Conservation (phyloP, 1,284 basidiomycete genomes). For the Cutaneotrichosporon mucoides region DNA sequence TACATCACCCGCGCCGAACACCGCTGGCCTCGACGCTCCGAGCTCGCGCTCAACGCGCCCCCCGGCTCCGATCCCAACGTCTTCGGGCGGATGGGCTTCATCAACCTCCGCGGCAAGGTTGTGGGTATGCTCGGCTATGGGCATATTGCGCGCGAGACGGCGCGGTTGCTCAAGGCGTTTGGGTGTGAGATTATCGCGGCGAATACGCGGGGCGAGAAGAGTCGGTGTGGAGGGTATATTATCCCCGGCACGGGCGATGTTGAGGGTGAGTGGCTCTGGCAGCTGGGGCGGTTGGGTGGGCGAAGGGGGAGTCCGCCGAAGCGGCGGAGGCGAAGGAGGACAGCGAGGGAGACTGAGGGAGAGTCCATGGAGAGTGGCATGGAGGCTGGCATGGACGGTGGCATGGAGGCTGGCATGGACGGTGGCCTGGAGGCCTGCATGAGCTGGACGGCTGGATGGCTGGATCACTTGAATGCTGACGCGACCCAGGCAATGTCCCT, state of each 20-base stretch:
- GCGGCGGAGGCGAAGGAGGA: no score
- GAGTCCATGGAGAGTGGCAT: not conserved
- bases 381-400: no score
- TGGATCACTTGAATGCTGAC: no score
- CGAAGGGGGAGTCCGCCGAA: no score
- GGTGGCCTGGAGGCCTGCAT: no score
- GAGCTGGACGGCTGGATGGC: no score
- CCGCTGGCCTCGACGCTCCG: conserved; percentile 21
- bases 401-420: no score
- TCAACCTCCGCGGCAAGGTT: conserved; percentile 13
- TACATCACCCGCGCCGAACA: conserved; percentile 20
- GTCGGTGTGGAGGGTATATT: conserved; percentile 30
- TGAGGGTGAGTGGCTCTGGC: conserved; percentile 17
- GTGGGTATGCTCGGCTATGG: conserved; percentile 27
- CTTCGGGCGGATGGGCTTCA: conserved; percentile 8
- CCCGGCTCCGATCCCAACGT: not conserved
- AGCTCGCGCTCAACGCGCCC: conserved; percentile 11
- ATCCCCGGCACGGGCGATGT: conserved; percentile 45
- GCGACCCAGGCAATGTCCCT: conserved; percentile 28
- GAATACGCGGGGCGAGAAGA: conserved; percentile 35
- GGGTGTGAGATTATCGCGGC: conserved; percentile 45
- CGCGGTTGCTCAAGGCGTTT: conserved; percentile 40
- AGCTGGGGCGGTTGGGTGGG: not conserved
- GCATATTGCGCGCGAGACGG: conserved; percentile 44
- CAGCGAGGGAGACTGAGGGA: not conserved